phyloP scores from a whole-genome alignment of 352 stramenopile species.

The Pythium volutum region DNA sequence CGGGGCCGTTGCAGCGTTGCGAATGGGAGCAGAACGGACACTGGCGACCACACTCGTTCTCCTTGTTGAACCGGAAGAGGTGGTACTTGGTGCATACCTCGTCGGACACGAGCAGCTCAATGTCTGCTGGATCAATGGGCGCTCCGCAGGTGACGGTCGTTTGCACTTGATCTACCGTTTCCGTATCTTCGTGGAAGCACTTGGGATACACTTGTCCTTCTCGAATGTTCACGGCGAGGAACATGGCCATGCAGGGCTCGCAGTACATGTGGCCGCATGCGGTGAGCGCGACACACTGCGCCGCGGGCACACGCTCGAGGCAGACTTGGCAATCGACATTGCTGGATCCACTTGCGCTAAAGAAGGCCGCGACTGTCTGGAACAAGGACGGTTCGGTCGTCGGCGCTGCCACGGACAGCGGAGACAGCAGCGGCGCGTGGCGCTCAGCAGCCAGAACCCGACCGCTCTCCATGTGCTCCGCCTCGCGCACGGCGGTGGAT shows the following conservation, averaged over 20 bases:
- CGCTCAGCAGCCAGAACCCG: background rate
- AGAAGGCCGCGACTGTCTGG: background rate
- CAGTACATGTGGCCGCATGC: conserved; percentile 60
- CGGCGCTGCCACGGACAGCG: background rate
- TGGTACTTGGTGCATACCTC: conserved; percentile 65
- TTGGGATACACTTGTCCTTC: conserved; percentile 66
- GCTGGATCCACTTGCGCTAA: background rate
- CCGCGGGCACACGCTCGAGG: conserved; percentile 45
- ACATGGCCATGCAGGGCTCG: conserved; percentile 44
- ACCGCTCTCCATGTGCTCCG: background rate
- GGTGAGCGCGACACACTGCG: conserved; percentile 32
- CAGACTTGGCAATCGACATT: conserved; percentile 71
- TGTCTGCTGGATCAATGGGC: conserved; percentile 40
- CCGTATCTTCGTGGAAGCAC: conserved; percentile 45
- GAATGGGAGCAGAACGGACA: conserved; percentile 59
- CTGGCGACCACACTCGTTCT: conserved; percentile 55
- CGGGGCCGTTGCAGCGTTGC: conserved; percentile 44
- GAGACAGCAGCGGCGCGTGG: background rate
- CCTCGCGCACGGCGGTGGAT: too few relatives aligned
- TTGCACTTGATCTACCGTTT: background rate
- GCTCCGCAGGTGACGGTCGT: conserved; percentile 27
- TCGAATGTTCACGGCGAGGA: conserved; percentile 57
- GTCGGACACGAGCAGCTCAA: conserved; percentile 39
- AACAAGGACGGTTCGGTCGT: background rate
- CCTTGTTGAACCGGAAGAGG: conserved; percentile 86